phyloP scores from a whole-genome alignment of 306 rosid genomes.

The Corylus americana region DNA sequence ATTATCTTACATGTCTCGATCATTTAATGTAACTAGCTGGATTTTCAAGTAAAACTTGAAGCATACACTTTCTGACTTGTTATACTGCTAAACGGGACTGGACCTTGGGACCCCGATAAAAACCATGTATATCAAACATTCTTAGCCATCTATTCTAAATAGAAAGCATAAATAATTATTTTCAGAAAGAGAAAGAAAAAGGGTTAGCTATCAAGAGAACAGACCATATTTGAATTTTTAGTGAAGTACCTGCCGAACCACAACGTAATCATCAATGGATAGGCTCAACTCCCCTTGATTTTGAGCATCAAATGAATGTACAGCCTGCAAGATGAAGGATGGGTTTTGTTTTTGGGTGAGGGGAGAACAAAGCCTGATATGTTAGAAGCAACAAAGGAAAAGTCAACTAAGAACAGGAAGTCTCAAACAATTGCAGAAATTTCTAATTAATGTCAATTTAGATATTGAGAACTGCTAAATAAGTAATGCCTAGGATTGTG shows the following conservation, averaged over 20 bases:
- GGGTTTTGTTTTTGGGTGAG: neutral
- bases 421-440: neutral
- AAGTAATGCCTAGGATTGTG: neutral
- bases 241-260: constrained; percentile 75
- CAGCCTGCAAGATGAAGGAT: constrained; percentile 47
- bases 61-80: neutral
- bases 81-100: neutral
- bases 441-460: neutral
- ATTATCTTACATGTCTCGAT: neutral
- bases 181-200: neutral
- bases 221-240: neutral
- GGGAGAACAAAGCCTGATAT: neutral
- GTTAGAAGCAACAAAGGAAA: neutral
- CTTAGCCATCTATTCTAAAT: neutral
- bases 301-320: constrained; percentile 91
- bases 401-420: neutral
- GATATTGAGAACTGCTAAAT: neutral
- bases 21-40: neutral
- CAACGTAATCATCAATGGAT: constrained; percentile 71
- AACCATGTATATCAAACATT: neutral
- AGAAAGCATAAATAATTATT: neutral
- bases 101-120: neutral
- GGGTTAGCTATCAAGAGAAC: neutral
- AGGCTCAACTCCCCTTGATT: constrained; percentile 82
- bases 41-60: neutral